Evolutionary conservation across 176 grass and related monocot species (phyloP).

Genomic region (Canna indica): DNA sequence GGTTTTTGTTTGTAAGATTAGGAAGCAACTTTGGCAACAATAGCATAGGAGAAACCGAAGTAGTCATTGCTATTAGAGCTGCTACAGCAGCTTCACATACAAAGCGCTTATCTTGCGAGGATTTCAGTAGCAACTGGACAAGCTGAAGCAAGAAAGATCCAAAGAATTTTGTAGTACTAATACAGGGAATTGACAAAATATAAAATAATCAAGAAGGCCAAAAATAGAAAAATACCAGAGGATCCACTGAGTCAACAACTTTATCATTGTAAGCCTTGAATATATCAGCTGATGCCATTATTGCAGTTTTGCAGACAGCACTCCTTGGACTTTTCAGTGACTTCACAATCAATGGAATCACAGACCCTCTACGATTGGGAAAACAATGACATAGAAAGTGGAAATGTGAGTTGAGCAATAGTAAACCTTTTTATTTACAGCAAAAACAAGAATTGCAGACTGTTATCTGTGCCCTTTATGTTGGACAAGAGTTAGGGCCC

Average conservation of each 20-base stretch:
- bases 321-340: slow-evolving; percentile 95
- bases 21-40: slow-evolving; percentile 74
- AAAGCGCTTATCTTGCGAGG: slow-evolving; percentile 97
- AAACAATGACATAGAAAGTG: background rate
- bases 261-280: slow-evolving; percentile 74
- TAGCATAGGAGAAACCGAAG: slow-evolving; percentile 51
- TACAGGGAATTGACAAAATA: background rate
- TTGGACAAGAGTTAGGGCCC: slow-evolving; percentile 3
- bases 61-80: slow-evolving; percentile 76
- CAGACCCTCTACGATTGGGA: slow-evolving; percentile 29
- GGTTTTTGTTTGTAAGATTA: slow-evolving; percentile 82
- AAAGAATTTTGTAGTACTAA: slow-evolving; percentile 11
- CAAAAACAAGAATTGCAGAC: background rate
- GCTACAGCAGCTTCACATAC: slow-evolving; percentile 90
- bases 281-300: slow-evolving; percentile 90
- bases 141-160: slow-evolving; percentile 43
- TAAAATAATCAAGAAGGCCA: background rate
- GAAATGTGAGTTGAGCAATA: slow-evolving; percentile 3
- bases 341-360: slow-evolving; percentile 85
- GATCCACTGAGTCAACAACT: slow-evolving; percentile 67
- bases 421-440: background rate
- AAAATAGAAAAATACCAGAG: slow-evolving; percentile 39
- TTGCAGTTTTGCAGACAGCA: slow-evolving; percentile 91
- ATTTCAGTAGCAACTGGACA: slow-evolving; percentile 82
- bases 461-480: background rate